Evolutionary conservation across 1,284 basidiomycete species (phyloP), one percentile per base, ranked within the genome.

Genomic region (Papiliotrema laurentii): DNA sequence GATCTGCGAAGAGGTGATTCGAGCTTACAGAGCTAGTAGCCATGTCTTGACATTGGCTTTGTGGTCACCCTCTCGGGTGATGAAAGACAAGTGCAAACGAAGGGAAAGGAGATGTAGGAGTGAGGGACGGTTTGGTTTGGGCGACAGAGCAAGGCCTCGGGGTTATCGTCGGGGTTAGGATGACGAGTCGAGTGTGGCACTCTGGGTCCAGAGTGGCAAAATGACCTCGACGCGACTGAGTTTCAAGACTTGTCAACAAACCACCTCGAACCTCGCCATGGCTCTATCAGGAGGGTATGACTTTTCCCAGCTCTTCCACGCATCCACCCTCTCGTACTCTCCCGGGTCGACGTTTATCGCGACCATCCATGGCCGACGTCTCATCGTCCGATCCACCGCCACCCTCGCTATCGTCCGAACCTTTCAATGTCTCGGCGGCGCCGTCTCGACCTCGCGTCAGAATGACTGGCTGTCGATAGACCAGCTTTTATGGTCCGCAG

Each of bases 401-500:
- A 67, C 64, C 21, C 59, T 75, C 10, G 58, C 68, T 10, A 58
- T 67, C 16, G 66, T 72, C 26, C 54, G 66, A 22, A 64, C 67
- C 11, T 75, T 64, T 59, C 52, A 52, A 13, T 67, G 69, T 46
- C 49, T 45, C 11, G 4, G 6, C 50, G 19, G 22, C 47, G 36
- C 45, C 25, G 14, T 40, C 5, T 34, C 47, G 10, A 16, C 26
- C 14, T 26, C 40, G 4, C 18, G 38, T 10, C 25, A 37, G 21
- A n/a, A 42, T 4, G 33, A 24, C 27, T 16, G 30, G 3, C 19
- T 55, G 16, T 25, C 36, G 62, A 83, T 92, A 61, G 85, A 87
- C 22, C 83, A 86, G 57, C 75, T 86, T 2, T 81, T 79, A 5
- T 93, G 89, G 88, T 88, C 87, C 10, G 81, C 79, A 58, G 87